Evolutionary conservation across 495 filamentous ascomycete species (phyloP).

Genomic region (Penicillium antarcticum): DNA sequence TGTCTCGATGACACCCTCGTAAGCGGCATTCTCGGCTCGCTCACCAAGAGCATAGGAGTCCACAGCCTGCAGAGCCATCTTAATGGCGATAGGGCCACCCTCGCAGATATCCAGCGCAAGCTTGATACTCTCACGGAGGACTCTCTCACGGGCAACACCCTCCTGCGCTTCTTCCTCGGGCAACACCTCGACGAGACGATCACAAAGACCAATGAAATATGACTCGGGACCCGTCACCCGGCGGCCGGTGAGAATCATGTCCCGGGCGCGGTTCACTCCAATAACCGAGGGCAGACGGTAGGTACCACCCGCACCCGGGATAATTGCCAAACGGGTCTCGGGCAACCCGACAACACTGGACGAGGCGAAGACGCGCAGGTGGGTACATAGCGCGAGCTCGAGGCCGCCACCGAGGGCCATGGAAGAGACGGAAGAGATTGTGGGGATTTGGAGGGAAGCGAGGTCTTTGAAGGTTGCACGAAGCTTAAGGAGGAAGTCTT

Average conservation of each 20-base stretch:
- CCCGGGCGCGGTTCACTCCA: conserved; percentile 69
- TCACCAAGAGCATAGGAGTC: conserved; percentile 55
- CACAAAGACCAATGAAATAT: conserved; percentile 77
- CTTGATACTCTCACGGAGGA: conserved; percentile 69
- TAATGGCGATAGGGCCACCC: conserved; percentile 78
- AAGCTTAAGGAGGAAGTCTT: conserved; percentile 70
- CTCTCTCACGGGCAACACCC: conserved; percentile 57
- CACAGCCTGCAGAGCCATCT: conserved; percentile 70
- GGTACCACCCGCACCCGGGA: conserved; percentile 92
- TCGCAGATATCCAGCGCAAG: conserved; percentile 79
- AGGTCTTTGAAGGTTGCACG: conserved; percentile 68
- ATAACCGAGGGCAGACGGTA: conserved; percentile 77
- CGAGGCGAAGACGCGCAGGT: conserved; percentile 78
- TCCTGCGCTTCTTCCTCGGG: conserved; percentile 52
- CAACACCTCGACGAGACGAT: conserved; percentile 72
- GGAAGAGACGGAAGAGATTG: conserved; percentile 78
- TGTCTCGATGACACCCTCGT: conserved; percentile 73
- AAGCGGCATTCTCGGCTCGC: conserved; percentile 71
- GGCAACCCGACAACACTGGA: conserved; percentile 75
- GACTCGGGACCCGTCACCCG: conserved; percentile 75
- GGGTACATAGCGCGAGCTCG: conserved; percentile 82
- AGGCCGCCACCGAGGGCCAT: conserved; percentile 87
- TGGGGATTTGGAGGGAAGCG: conserved; percentile 74
- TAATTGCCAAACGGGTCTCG: conserved; percentile 87
- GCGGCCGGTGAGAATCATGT: conserved; percentile 83